These are phyloP conservation scores for Chaetomiaceae sp. DNA, from an alignment of 2,329 filamentous ascomycete genomes.

Conservation along the genomic window DNA sequence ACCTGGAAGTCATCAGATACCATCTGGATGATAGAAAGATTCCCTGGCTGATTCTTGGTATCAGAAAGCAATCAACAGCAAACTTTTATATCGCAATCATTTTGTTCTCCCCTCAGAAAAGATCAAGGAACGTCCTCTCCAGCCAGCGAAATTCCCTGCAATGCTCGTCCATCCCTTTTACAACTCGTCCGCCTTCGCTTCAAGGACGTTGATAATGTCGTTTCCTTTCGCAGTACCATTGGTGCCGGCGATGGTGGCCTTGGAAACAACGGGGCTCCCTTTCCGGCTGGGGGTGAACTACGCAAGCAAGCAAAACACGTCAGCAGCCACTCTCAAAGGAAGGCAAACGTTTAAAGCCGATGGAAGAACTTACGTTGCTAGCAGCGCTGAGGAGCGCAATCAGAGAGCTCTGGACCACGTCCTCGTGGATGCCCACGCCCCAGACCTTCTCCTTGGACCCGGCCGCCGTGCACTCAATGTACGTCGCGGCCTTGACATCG, in stretches of 20 bases:
- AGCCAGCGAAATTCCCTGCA: not conserved
- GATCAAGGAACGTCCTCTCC: not conserved
- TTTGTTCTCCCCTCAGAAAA: too few species aligned
- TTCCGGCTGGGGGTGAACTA: conserved; percentile 71
- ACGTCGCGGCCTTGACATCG: conserved; percentile 88
- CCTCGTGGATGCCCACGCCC: conserved; percentile 89
- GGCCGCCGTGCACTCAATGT: conserved; percentile 78
- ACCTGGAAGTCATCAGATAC: too few species aligned
- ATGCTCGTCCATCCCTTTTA: conserved; percentile 8
- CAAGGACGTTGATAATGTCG: conserved; percentile 34
- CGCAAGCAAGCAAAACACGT: conserved; percentile 10
- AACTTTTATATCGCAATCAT: not conserved
- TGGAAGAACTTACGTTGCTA: conserved; percentile 63
- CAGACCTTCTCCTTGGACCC: conserved; percentile 70
- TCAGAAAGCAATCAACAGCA: not conserved
- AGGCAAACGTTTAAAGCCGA: not conserved
- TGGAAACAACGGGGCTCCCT: conserved; percentile 62
- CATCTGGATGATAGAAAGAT: too few species aligned
- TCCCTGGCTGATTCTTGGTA: too few species aligned
- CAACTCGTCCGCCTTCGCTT: conserved; percentile 32
- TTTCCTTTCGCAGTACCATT: conserved; percentile 22
- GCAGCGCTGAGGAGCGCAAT: conserved; percentile 82
- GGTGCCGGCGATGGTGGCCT: conserved; percentile 51
- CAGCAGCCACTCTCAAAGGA: not conserved
- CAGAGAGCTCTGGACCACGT: conserved; percentile 85